These are phyloP conservation scores for Ilyonectria mors-panacis DNA, from an alignment of 2,329 filamentous ascomycete species.

Conservation along the genomic window DNA sequence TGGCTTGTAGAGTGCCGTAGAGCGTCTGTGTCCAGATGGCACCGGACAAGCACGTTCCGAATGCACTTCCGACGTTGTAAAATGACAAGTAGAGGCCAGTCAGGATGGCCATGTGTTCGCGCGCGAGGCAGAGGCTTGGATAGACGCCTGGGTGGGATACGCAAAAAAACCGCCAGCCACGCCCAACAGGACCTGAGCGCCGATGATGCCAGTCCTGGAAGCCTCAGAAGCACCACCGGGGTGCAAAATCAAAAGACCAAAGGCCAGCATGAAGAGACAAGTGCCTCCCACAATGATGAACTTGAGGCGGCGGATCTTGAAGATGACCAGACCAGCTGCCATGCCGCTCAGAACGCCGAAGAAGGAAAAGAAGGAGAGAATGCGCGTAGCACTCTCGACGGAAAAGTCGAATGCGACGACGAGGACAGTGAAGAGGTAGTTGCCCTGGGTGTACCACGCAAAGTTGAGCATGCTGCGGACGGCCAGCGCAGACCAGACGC, in stretches of 20 bases:
- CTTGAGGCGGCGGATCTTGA: constrained; percentile 68
- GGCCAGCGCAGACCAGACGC: constrained; percentile 72
- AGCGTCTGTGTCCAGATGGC: constrained; percentile 61
- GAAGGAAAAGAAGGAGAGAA: constrained; percentile 68
- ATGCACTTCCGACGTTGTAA: constrained; percentile 59
- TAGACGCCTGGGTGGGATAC: constrained; percentile 58
- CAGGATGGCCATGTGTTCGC: constrained; percentile 57
- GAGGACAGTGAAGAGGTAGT: constrained; percentile 73
- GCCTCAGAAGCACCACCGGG: constrained; percentile 62
- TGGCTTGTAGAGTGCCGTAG: constrained; percentile 50
- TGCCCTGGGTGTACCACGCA: constrained; percentile 71
- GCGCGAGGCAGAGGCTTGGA: constrained; percentile 55
- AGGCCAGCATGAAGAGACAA: constrained; percentile 68
- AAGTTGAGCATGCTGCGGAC: constrained; percentile 66
- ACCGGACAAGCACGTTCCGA: constrained; percentile 58
- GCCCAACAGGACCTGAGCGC: constrained; percentile 70
- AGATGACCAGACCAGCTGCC: constrained; percentile 66
- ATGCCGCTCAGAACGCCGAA: constrained; percentile 69
- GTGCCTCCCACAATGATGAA: constrained; percentile 71
- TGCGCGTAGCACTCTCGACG: constrained; percentile 68
- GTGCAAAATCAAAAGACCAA: constrained; percentile 69
- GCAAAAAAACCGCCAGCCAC: constrained; percentile 71
- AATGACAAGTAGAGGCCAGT: constrained; percentile 58
- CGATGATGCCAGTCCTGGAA: constrained; percentile 66
- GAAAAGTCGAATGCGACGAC: constrained; percentile 71